phyloP scores from a whole-genome alignment of 1,284 basidiomycete genomes.

The Pulveroboletus ridleyi region DNA sequence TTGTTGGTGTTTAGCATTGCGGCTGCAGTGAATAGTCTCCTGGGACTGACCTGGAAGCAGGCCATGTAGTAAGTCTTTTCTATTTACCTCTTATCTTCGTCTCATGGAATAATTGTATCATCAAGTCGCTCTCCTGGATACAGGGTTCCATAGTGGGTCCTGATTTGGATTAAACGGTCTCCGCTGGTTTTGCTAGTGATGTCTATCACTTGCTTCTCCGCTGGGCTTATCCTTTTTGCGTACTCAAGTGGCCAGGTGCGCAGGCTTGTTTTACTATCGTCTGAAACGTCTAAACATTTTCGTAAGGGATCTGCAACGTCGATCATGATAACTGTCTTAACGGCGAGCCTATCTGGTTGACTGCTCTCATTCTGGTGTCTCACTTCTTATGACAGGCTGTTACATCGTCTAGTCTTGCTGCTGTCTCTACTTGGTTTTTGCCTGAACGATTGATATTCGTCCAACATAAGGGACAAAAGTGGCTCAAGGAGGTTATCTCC shows the following conservation, averaged over 20 bases:
- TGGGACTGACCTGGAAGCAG: constrained; percentile 67
- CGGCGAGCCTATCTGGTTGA: constrained; percentile 44
- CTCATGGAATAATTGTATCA: constrained; percentile 27
- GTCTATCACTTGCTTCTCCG: constrained; percentile 62
- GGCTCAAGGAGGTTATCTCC: constrained; percentile 62
- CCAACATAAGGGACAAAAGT: constrained; percentile 73
- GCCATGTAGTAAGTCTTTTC: constrained; percentile 56
- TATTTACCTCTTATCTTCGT: constrained; percentile 18
- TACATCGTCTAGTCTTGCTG: constrained; percentile 78
- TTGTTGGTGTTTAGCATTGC: constrained; percentile 68
- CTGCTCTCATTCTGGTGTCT: constrained; percentile 12
- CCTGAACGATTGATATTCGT: constrained; percentile 77
- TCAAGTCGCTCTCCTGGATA: constrained; percentile 60
- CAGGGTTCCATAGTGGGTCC: constrained; percentile 57
- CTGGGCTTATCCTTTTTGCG: constrained; percentile 58
- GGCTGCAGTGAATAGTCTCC: constrained; percentile 63
- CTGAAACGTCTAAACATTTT: constrained; percentile 22
- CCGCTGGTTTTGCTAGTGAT: constrained; percentile 62
- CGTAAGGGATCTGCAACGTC: constrained; percentile 63
- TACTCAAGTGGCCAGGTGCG: constrained; percentile 55
- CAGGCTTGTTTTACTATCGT: constrained; percentile 26
- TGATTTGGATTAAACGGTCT: constrained; percentile 65
- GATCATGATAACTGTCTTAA: constrained; percentile 70
- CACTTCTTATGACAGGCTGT: constrained; percentile 39
- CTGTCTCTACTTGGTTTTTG: constrained; percentile 80